These are phyloP conservation scores for Penicillium silybi DNA, from an alignment of 495 filamentous ascomycete species.

Conservation along the genomic window DNA sequence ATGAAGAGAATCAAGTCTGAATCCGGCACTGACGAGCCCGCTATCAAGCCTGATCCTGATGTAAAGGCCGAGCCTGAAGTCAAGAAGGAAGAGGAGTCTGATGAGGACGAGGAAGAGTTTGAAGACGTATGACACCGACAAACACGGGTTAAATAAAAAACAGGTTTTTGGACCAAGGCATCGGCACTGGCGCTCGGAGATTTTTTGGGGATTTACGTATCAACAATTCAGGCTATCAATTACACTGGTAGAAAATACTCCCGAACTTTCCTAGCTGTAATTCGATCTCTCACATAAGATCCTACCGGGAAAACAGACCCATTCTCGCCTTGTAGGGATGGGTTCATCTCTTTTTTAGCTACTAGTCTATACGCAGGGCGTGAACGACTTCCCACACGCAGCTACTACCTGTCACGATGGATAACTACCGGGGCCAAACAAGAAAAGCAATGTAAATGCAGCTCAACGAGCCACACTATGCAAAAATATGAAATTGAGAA, in stretches of 20 bases:
- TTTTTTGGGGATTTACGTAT: neutral
- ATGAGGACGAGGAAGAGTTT: slow-evolving; percentile 54
- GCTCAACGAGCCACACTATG: neutral
- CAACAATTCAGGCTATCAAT: neutral
- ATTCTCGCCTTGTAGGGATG: too few species aligned
- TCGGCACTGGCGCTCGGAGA: slow-evolving; percentile 11
- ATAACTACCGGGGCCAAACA: neutral
- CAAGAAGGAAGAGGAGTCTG: slow-evolving; percentile 39
- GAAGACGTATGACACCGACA: slow-evolving; percentile 38
- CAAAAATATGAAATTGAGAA: too few species aligned
- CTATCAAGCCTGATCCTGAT: slow-evolving; percentile 31
- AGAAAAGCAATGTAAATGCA: neutral
- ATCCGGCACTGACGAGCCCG: slow-evolving; percentile 3
- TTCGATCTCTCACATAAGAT: too few species aligned
- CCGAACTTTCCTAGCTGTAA: too few species aligned
- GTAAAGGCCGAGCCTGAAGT: slow-evolving; percentile 3
- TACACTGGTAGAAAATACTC: neutral
- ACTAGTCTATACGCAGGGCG: too few species aligned
- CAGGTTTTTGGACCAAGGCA: neutral
- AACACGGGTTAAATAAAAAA: neutral
- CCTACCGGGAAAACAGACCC: too few species aligned
- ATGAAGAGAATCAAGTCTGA: slow-evolving; percentile 45
- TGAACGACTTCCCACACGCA: too few species aligned
- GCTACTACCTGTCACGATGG: too few species aligned
- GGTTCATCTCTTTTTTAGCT: too few species aligned